Percentiles rank a stretch among this genome's conserved stretches.
These are phyloP conservation scores for Globisporangium mamillatum DNA, from an alignment of 352 stramenopile species.

Conservation along the genomic window DNA sequence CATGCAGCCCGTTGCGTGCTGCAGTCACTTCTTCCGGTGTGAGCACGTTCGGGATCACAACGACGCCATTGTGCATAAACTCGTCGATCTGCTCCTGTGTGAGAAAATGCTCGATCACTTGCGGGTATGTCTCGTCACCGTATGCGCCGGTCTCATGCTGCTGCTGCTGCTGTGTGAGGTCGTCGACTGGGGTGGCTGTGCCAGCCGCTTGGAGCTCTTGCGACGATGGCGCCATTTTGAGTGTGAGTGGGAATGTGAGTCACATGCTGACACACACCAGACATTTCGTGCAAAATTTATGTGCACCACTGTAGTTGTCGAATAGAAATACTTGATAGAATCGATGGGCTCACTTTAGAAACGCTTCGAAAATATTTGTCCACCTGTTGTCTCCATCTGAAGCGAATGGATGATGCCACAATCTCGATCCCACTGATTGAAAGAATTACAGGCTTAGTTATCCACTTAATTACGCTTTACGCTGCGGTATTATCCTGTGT, in stretches of 20 bases:
- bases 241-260: background rate
- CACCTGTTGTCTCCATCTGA: background rate
- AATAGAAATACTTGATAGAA: background rate
- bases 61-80: slow-evolving; percentile 62
- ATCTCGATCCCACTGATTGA: background rate
- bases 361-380: background rate
- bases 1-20: slow-evolving; percentile 55
- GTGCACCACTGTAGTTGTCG: too few species aligned
- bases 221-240: background rate
- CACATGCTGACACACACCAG: background rate
- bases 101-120: slow-evolving; percentile 29
- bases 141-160: slow-evolving; percentile 18
- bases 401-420: background rate
- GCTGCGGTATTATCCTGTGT: background rate
- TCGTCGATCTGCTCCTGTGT: slow-evolving; percentile 54
- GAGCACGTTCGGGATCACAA: slow-evolving; percentile 78
- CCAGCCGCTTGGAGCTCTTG: background rate
- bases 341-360: background rate
- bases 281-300: too few species aligned
- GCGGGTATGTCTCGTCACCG: slow-evolving; percentile 20
- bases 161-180: background rate
- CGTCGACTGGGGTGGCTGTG: background rate
- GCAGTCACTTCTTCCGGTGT: slow-evolving; percentile 49
- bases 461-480: background rate
- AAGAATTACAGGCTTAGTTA: background rate